These are phyloP conservation scores for Wickerhamomyces sp. DNA, from an alignment of 1,139 yeast species.

Conservation along the genomic window DNA sequence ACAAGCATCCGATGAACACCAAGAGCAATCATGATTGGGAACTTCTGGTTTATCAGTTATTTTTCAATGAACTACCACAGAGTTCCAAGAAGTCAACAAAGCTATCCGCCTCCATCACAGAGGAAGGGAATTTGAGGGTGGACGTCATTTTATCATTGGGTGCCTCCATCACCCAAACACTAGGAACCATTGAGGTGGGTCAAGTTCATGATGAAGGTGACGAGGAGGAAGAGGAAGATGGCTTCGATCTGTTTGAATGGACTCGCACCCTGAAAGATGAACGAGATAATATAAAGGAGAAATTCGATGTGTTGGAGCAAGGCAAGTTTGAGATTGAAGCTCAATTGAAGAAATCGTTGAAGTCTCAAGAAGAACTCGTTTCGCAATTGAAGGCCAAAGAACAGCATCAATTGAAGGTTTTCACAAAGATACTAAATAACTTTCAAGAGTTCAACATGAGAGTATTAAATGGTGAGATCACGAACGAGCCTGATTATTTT, in stretches of 20 bases:
- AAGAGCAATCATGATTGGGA: constrained; percentile 14
- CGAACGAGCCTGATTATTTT: constrained; percentile 16
- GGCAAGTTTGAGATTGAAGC: background rate
- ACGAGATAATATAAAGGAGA: constrained; percentile 2
- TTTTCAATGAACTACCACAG: constrained; percentile 7
- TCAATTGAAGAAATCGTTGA: constrained; percentile 16
- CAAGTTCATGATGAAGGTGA: constrained; percentile 5
- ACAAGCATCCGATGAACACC: constrained; percentile 6
- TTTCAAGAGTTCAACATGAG: constrained; percentile 22
- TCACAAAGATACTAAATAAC: constrained; percentile 24
- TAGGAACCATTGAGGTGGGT: constrained; percentile 5
- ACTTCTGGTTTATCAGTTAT: constrained; percentile 7
- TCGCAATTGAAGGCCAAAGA: constrained; percentile 9
- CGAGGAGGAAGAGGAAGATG: constrained; percentile 5
- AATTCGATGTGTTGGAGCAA: background rate
- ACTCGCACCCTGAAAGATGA: constrained; percentile 7
- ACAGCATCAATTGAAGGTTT: constrained; percentile 13
- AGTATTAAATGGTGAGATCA: constrained; percentile 14
- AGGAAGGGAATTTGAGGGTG: background rate
- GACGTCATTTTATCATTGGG: constrained; percentile 6
- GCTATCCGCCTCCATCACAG: background rate
- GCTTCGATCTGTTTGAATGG: constrained; percentile 19
- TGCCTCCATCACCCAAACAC: constrained; percentile 7
- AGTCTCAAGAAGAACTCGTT: constrained; percentile 19
- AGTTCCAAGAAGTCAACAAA: background rate